Conservation (phyloP, 371 early-diverging fungal species). For the Rhizopus delemar region DNA sequence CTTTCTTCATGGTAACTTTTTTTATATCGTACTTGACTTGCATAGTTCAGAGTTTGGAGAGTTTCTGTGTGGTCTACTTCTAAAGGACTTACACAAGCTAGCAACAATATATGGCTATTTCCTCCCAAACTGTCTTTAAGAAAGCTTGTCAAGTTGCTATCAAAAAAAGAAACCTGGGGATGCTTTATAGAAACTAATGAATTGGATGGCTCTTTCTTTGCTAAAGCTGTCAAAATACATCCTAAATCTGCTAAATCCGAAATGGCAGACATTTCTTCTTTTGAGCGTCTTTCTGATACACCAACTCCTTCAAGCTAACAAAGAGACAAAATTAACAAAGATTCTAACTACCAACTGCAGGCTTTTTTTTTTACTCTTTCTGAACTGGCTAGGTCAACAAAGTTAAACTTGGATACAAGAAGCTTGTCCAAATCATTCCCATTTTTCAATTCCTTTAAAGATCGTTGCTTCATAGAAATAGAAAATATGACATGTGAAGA, state of each 20-base stretch:
- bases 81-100: constrained; percentile 83
- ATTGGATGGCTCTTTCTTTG: constrained; percentile 61
- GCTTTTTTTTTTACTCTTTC: constrained; percentile 64
- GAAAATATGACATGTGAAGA: constrained; percentile 98
- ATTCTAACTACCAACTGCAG: constrained; percentile 6
- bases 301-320: constrained; percentile 82
- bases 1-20: constrained; percentile 50
- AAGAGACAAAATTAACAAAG: neutral
- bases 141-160: constrained; percentile 78
- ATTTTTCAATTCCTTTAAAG: neutral
- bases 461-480: constrained; percentile 32
- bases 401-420: constrained; percentile 85
- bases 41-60: constrained; percentile 83
- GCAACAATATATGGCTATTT: constrained; percentile 83
- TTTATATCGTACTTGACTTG: constrained; percentile 77
- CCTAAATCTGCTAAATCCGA: constrained; percentile 93
- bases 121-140: constrained; percentile 63
- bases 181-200: neutral
- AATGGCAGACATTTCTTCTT: constrained; percentile 97
- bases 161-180: constrained; percentile 58
- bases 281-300: constrained; percentile 87
- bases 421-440: constrained; percentile 11
- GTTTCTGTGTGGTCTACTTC: constrained; percentile 80
- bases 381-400: constrained; percentile 98
- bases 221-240: constrained; percentile 96